Evolutionary conservation across 331 rosid species (phyloP), one percentile per base, ranked within the genome.

Genomic region (Rhamnella rubrinervis): DNA sequence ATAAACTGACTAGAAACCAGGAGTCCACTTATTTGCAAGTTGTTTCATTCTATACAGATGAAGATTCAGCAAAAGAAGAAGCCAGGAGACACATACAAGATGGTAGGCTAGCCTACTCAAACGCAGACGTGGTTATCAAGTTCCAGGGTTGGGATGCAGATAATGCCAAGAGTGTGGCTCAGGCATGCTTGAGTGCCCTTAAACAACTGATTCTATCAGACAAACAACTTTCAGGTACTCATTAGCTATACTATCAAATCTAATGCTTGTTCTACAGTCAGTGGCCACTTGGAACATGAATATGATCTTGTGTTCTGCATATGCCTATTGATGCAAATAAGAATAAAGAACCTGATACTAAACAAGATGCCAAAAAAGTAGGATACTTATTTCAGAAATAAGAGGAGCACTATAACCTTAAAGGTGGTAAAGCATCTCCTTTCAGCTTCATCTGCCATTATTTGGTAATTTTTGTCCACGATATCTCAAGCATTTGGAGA

Each of bases 101-200:
- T 55, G 82, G 89, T 69, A 50, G 20, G 61, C 31, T 76, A 67
- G 81, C 86, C 10, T 93, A 88, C 86, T 85, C 96, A 38, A 93
- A 87, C n/a, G 84, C 97, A 6, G 96, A 93, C 37, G 91, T 85
- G 49, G 87, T 93, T 13, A 88, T 93, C 67, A 93, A 93, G 74
- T 79, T 90, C 69, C 92, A 88, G 35, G 98, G 97, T 13, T 91
- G 97, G 97, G 96, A 88, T 68, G 63, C 77, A 82, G 86, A 84
- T 61, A 84, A 85, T 75, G 84, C 87, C 66, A 89, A 87, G 80
- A 84, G 70, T 71, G 85, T 93, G 70, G 96, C 95, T 31, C 92
- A 87, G 76, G 97, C 91, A 61, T 87, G 86, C 66, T 81, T 93
- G 82, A 87, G 96, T 67, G 97, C 95, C 80, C 87, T 93, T 44